These are phyloP conservation scores for Thinopyrum elongatum DNA, from an alignment of 176 grass and related monocot genomes.

Conservation along the genomic window DNA sequence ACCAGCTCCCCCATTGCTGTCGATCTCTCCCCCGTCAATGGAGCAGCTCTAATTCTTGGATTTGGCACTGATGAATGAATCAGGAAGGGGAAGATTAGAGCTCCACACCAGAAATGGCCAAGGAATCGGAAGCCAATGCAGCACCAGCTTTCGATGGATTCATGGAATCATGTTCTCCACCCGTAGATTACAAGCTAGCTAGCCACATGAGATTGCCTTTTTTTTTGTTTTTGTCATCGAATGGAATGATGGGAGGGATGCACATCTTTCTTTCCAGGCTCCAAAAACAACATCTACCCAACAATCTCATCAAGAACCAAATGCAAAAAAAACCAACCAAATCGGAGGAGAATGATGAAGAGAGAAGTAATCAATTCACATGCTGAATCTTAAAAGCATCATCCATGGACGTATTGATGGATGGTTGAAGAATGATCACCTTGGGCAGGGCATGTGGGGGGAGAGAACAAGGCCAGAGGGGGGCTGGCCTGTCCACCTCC, in stretches of 20 bases:
- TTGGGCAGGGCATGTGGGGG: slow-evolving; percentile 37
- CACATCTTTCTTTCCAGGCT: slow-evolving; percentile 3
- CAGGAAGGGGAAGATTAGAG: neutral
- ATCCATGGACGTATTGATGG: neutral
- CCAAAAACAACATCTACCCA: neutral
- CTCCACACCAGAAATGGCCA: neutral
- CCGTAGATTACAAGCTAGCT: neutral
- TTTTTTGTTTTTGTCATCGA: neutral
- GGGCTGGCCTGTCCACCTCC: slow-evolving; percentile 27
- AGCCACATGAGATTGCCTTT: neutral
- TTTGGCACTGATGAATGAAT: slow-evolving; percentile 21
- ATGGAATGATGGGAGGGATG: neutral
- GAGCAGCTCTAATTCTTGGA: slow-evolving; percentile 24
- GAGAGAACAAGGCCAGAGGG: slow-evolving; percentile 29
- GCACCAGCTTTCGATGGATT: neutral
- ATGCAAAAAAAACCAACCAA: neutral
- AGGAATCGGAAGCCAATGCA: slow-evolving; percentile 13
- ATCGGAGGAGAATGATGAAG: neutral
- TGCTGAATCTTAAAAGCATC: slow-evolving; percentile 2
- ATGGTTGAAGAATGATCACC: slow-evolving; percentile 33
- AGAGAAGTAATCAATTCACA: neutral
- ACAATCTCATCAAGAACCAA: neutral
- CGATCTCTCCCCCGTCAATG: slow-evolving; percentile 23
- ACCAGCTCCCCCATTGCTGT: slow-evolving; percentile 47
- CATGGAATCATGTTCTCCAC: neutral